Evolutionary conservation across 148 eudicot species (phyloP), one percentile per base, ranked within the genome.

Genomic region (Fagopyrum homotropicum): DNA sequence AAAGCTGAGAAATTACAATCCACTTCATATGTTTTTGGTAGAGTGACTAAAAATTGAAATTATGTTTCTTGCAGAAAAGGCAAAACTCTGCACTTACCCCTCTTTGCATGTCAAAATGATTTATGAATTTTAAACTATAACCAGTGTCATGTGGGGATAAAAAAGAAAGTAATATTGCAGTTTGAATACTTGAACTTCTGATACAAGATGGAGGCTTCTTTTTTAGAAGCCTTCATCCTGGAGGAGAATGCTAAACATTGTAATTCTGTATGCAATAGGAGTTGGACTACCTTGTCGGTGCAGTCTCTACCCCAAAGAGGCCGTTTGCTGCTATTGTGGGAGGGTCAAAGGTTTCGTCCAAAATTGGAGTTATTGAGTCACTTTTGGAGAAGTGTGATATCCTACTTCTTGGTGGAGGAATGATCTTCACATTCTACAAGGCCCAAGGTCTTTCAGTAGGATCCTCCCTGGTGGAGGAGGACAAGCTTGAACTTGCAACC

Each of bases 261-360:
- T 19, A 10, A 45, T 54, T 47, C 50, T 74, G 54, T 80, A 29
- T 75, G 49, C 54, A 49, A 52, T 84, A 92, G 97, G 95, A 92
- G 85, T 82, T 92, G 83, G 95, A 92, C 85, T 92, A 92, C 79
- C 88, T 92, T 74, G 95, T 90, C 74, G 97, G 95, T 45, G 95
- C 92, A 75, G 90, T 92, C 80, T 82, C 95, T 44, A 90, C 40
- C 79, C 95, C 93, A 64, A 92, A 88, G 89, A 90, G 90, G 79
- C 97, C 97, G 66, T 92, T 90, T 86, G 97, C 95, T 75, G 97
- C 97, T 45, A 92, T 92, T 73, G 93, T 92, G 70, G 97, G 97
- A 73, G 97, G 97, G 55, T 88, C 95, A 77, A 92, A 90, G 88
- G 95, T 90, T 48, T 92, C 95, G 19, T 84, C 90, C 63, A 92